A percentile compares a stretch with the other conserved stretches of the same genome.
Conservation (phyloP, 148 eudicot species). For the Nepenthes gracilis region DNA sequence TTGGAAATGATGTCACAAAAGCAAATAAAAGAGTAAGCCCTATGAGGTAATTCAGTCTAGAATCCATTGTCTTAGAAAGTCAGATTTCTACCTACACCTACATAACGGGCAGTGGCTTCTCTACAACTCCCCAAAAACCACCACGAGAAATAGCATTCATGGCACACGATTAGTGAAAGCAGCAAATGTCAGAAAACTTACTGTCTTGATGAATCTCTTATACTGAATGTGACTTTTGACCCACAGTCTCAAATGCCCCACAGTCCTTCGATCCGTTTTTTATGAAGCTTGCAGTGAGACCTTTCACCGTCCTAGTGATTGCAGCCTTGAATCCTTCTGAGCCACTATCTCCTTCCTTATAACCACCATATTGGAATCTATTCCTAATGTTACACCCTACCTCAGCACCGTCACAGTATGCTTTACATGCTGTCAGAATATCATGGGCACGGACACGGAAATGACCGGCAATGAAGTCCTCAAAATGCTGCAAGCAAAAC, state of each 20-base stretch:
- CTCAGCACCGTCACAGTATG: slow-evolving; percentile 52
- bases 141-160: too few species aligned
- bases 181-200: too few species aligned
- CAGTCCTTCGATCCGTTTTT: slow-evolving; percentile 44
- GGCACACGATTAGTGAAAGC: too few species aligned
- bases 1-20: too few species aligned
- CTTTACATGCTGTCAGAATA: slow-evolving; percentile 61
- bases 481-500: slow-evolving; percentile 58
- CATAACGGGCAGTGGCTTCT: too few species aligned
- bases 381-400: slow-evolving; percentile 35
- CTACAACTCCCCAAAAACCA: too few species aligned
- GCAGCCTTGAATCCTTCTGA: slow-evolving; percentile 27
- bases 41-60: too few species aligned
- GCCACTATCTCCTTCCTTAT: slow-evolving; percentile 7
- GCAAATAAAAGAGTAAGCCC: too few species aligned
- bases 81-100: too few species aligned
- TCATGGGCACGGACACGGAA: slow-evolving; percentile 42
- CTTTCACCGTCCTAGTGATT: slow-evolving; percentile 27
- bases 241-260: slow-evolving; percentile 27
- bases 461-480: slow-evolving; percentile 58
- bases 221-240: too few species aligned
- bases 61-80: too few species aligned
- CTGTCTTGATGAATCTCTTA: too few species aligned
- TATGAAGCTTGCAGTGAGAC: slow-evolving; percentile 28
- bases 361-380: slow-evolving; percentile 20